Percentiles rank a stretch among this genome's conserved stretches.
These are phyloP conservation scores for Salix purpurea DNA, from an alignment of 345 rosid species.

Conservation along the genomic window DNA sequence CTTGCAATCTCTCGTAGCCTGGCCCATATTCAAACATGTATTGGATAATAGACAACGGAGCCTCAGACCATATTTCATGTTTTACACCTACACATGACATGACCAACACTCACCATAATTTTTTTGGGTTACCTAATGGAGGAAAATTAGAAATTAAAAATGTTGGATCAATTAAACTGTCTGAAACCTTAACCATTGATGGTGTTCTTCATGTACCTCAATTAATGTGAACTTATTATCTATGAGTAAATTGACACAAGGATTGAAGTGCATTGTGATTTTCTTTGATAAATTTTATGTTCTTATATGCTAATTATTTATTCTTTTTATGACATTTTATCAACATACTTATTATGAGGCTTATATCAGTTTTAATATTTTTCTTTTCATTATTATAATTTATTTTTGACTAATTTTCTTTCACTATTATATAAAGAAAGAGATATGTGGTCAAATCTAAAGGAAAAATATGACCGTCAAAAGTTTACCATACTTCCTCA, in stretches of 20 bases:
- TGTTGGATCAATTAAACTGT: neutral
- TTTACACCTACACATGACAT: neutral
- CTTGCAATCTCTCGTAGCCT: neutral
- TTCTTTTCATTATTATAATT: too few species aligned
- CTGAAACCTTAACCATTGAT: neutral
- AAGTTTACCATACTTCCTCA: too few species aligned
- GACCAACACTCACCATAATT: neutral
- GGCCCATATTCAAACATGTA: neutral
- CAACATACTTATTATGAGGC: too few species aligned
- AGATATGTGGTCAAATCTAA: too few species aligned
- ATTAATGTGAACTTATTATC: slow-evolving; percentile 13
- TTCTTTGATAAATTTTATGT: neutral
- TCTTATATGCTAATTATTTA: too few species aligned
- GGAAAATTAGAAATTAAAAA: neutral
- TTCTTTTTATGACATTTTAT: too few species aligned
- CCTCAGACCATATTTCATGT: neutral
- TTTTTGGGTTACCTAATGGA: neutral
- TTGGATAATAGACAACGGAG: slow-evolving; percentile 1
- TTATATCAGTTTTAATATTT: too few species aligned
- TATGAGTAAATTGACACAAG: neutral
- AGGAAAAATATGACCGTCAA: too few species aligned
- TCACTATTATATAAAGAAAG: too few species aligned
- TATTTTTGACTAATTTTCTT: too few species aligned
- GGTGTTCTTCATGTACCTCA: neutral
- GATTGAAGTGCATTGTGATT: neutral